phyloP scores from a whole-genome alignment of 441 rosid genomes.

The Biscutella laevigata region DNA sequence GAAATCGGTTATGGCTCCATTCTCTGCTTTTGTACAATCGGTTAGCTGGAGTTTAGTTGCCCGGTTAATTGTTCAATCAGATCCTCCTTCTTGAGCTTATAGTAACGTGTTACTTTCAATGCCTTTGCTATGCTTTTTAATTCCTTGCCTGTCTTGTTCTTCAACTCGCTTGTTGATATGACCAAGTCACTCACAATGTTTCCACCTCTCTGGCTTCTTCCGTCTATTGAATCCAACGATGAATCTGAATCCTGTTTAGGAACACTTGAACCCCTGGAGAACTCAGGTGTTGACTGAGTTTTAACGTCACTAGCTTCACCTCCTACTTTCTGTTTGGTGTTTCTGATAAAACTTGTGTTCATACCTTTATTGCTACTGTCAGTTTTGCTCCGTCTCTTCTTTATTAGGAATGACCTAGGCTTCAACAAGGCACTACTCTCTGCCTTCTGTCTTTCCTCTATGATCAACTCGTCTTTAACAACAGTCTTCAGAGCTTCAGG shows the following conservation, averaged over 20 bases:
- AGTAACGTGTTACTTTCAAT: slow-evolving; percentile 31
- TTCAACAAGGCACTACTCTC: slow-evolving; percentile 24
- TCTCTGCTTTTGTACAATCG: slow-evolving; percentile 25
- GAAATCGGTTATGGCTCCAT: slow-evolving; percentile 10
- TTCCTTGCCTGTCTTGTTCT: slow-evolving; percentile 32
- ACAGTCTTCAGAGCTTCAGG: slow-evolving; percentile 22
- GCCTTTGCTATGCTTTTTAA: slow-evolving; percentile 40
- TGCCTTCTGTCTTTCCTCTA: slow-evolving; percentile 22
- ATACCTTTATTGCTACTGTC: slow-evolving; percentile 8
- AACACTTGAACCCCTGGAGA: slow-evolving; percentile 24
- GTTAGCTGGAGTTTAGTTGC: slow-evolving; percentile 22
- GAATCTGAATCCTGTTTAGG: slow-evolving; percentile 14
- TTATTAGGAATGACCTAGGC: slow-evolving; percentile 17
- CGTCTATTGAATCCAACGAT: slow-evolving; percentile 1
- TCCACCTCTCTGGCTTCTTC: slow-evolving; percentile 17
- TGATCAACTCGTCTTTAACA: slow-evolving; percentile 18
- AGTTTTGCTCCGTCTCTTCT: slow-evolving; percentile 27
- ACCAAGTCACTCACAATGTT: slow-evolving; percentile 18
- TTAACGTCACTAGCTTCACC: slow-evolving; percentile 25
- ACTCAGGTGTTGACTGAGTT: slow-evolving; percentile 12
- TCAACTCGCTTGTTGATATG: slow-evolving; percentile 22
- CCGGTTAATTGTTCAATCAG: slow-evolving; percentile 30
- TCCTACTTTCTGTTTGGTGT: slow-evolving; percentile 23
- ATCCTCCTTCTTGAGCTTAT: slow-evolving; percentile 35
- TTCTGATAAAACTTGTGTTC: slow-evolving; percentile 18